A percentile compares a stretch with the other conserved stretches of the same genome.
Conservation (phyloP, 495 filamentous ascomycete species). For the Hypoxylon perforatum region DNA sequence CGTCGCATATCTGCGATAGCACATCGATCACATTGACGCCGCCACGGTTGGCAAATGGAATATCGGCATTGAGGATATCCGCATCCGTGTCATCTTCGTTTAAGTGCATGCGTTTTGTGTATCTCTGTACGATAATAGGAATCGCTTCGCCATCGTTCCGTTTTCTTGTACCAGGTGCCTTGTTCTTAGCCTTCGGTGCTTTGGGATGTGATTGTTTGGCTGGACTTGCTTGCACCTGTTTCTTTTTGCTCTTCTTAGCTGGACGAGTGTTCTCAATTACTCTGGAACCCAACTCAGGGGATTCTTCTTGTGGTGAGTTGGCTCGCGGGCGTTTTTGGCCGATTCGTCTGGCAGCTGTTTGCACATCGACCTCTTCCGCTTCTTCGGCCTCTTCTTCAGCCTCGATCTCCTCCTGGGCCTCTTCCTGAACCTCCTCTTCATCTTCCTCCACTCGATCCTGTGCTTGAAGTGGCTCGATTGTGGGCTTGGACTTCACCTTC, state of each 20-base stretch:
- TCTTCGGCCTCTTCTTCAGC: slow-evolving; percentile 23
- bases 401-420: slow-evolving; percentile 39
- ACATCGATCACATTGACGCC: slow-evolving; percentile 78
- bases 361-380: slow-evolving; percentile 46
- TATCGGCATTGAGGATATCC: slow-evolving; percentile 57
- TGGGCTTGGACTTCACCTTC: slow-evolving; percentile 18
- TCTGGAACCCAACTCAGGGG: slow-evolving; percentile 45
- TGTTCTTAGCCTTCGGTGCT: slow-evolving; percentile 32
- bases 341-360: slow-evolving; percentile 49
- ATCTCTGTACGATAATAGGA: slow-evolving; percentile 59
- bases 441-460: slow-evolving; percentile 4
- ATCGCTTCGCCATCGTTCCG: slow-evolving; percentile 49
- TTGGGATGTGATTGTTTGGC: slow-evolving; percentile 52
- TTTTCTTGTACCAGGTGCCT: slow-evolving; percentile 24
- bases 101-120: slow-evolving; percentile 48
- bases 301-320: slow-evolving; percentile 42
- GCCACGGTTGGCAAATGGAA: slow-evolving; percentile 64
- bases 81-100: slow-evolving; percentile 50
- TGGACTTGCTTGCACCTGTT: slow-evolving; percentile 45
- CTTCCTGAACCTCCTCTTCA: slow-evolving; percentile 29
- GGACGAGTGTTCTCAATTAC: slow-evolving; percentile 38
- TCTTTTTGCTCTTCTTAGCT: slow-evolving; percentile 49
- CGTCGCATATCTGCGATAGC: slow-evolving; percentile 74
- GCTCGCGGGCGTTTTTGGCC: slow-evolving; percentile 52
- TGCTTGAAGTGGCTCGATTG: slow-evolving; percentile 19